phyloP scores from a whole-genome alignment of 768 basidiomycete species.

The Rhodosporidiobolus sp. region DNA sequence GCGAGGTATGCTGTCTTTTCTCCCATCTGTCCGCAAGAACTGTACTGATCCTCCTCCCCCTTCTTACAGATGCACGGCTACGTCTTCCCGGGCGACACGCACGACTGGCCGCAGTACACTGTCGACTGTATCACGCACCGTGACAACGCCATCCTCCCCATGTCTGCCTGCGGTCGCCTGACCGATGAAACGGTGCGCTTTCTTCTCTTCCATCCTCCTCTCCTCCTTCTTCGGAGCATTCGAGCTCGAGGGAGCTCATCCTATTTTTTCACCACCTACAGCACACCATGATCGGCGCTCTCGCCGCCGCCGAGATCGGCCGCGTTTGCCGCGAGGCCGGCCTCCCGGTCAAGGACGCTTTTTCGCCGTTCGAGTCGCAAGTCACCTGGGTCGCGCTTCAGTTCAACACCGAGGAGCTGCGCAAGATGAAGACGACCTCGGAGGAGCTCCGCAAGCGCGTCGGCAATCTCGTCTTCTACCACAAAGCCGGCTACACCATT shows the following conservation, averaged over 20 bases:
- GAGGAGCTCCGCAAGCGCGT: constrained; percentile 3
- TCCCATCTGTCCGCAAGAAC: too few species aligned
- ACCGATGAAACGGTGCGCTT: constrained; percentile 1
- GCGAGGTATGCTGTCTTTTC: too few species aligned
- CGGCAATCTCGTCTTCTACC: not conserved
- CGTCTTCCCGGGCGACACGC: constrained; percentile 4
- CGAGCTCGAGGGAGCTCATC: too few species aligned
- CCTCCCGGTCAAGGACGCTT: not conserved
- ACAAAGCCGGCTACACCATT: constrained; percentile 6
- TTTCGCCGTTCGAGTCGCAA: constrained; percentile 2
- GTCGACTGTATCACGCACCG: constrained; percentile 6
- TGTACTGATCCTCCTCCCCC: not conserved
- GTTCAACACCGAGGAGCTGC: not conserved
- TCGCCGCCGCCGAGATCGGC: not conserved
- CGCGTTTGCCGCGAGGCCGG: constrained; percentile 5
- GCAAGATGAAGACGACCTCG: not conserved
- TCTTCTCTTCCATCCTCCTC: not conserved
- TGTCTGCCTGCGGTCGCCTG: constrained; percentile 7
- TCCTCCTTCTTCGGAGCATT: too few species aligned
- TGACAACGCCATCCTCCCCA: constrained; percentile 10
- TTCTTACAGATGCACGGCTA: not conserved
- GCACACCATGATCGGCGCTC: constrained; percentile 14
- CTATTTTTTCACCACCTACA: not conserved
- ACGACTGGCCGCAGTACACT: not conserved
- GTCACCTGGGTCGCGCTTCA: constrained; percentile 6